Evolutionary conservation across 805 yeast genomes (phyloP), one percentile per base, ranked within the genome.

Genomic region (Lachancea dasiensis): DNA sequence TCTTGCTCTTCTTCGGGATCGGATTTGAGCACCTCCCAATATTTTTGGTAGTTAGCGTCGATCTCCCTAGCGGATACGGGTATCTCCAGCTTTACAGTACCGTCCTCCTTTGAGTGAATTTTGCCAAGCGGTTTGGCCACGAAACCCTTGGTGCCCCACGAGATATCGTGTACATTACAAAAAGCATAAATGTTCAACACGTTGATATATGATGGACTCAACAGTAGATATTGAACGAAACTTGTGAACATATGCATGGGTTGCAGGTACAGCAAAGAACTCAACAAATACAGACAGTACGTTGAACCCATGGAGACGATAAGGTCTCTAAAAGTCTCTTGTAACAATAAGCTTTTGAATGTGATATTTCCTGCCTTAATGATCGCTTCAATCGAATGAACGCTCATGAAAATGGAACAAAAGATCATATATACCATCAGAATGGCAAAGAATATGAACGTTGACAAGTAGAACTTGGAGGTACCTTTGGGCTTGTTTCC

Each of bases 131-230:
- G 63, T 68, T 75, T 55, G 31, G 77, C 72, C 8, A 76, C 77
- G 35, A 80, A 86, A 33, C 95, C 95, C 60, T 89, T 86, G 3
- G 95, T 90, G 58, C 97, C 97, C 97, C 97, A 90, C 5, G 96
- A 84, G 33, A 90, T 79, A 67, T 90, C 98, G 60, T 90, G 95
- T 44, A 90, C 81, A 62, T 90, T 90, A 68, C 97, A 89, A 60
- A 90, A 89, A 2, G 97, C 95, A 63, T 90, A 90, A 44, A 90
- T 90, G 60, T 86, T 87, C 56, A 90, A 68, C 37, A 89, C 90
- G 54, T 90, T 89, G 62, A 87, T 79, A 60, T 89, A 92, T 0
- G 94, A 77, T 0, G 98, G 98, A 46, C 89, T 79, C 40, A 90
- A 62, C 44, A 90, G 61, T 42, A 90, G 60, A 56, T 90, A 90